A percentile compares a stretch with the other conserved stretches of the same genome.
phyloP scores from a whole-genome alignment of 1,284 basidiomycete genomes.

The Ceratobasidium papillatum region DNA sequence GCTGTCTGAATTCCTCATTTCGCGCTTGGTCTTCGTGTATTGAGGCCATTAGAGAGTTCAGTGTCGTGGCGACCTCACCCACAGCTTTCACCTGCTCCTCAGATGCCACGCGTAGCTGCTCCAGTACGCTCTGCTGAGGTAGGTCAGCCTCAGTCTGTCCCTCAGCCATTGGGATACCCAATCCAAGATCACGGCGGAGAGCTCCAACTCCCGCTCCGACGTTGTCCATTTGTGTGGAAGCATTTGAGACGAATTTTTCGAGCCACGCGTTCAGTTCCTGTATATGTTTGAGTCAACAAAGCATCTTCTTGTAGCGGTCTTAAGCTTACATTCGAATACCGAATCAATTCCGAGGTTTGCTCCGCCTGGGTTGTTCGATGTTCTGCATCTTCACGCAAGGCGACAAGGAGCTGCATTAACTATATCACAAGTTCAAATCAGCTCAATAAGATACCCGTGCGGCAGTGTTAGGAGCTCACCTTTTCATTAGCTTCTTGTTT shows the following conservation, averaged over 20 bases:
- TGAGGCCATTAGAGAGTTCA: conserved; percentile 10
- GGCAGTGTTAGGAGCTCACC: background rate
- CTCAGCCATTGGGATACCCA: conserved; percentile 41
- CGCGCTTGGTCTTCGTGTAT: conserved; percentile 12
- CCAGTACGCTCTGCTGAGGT: conserved; percentile 43
- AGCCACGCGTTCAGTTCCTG: conserved; percentile 67
- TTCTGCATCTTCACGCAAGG: conserved; percentile 26
- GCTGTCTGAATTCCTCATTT: conserved; percentile 21
- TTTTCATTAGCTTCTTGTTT: conserved; percentile 19
- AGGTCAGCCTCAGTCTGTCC: conserved; percentile 24
- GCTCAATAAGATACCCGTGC: background rate
- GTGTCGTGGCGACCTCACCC: conserved; percentile 41
- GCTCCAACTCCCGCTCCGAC: conserved; percentile 67
- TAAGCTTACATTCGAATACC: conserved; percentile 27
- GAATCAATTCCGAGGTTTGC: conserved; percentile 25
- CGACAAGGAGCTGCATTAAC: conserved; percentile 11
- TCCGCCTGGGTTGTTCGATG: conserved; percentile 16
- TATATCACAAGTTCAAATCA: background rate
- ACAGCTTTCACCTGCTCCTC: conserved; percentile 57
- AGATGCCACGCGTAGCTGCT: conserved; percentile 49
- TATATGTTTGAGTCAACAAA: background rate
- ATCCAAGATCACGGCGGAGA: conserved; percentile 51
- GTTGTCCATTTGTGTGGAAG: conserved; percentile 71
- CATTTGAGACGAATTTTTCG: conserved; percentile 78
- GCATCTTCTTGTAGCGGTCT: background rate